Conservation (phyloP, 148 eudicot genomes). For the Camellia lanceoleosa region DNA sequence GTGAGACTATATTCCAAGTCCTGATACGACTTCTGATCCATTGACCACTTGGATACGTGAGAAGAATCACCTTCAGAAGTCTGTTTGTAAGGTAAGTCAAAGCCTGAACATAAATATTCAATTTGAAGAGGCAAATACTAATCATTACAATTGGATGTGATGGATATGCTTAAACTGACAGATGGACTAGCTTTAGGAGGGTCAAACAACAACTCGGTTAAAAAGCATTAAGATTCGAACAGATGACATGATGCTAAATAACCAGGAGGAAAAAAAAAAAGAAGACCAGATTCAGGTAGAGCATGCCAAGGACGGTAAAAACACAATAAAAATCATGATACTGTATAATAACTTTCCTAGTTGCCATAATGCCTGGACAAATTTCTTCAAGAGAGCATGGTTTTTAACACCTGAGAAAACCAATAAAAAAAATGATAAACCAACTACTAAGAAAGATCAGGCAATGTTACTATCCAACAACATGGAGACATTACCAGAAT, state of each 20-base stretch:
- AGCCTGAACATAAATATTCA: neutral
- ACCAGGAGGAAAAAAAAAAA: neutral
- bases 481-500: neutral
- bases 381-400: neutral
- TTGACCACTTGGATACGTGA: constrained; percentile 21
- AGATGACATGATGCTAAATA: neutral
- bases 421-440: no score
- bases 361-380: neutral
- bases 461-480: neutral
- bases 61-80: constrained; percentile 27
- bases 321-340: neutral
- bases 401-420: no score
- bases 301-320: neutral
- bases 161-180: neutral
- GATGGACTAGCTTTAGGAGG: neutral
- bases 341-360: neutral
- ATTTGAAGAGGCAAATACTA: constrained; percentile 9
- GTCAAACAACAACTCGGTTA: neutral
- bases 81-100: constrained; percentile 19
- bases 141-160: constrained; percentile 1
- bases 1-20: constrained; percentile 23
- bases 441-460: neutral
- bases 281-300: neutral
- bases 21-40: constrained; percentile 28
- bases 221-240: neutral